phyloP scores from a whole-genome alignment of 2,329 filamentous ascomycete species.

The Fusarium nisikadoi region DNA sequence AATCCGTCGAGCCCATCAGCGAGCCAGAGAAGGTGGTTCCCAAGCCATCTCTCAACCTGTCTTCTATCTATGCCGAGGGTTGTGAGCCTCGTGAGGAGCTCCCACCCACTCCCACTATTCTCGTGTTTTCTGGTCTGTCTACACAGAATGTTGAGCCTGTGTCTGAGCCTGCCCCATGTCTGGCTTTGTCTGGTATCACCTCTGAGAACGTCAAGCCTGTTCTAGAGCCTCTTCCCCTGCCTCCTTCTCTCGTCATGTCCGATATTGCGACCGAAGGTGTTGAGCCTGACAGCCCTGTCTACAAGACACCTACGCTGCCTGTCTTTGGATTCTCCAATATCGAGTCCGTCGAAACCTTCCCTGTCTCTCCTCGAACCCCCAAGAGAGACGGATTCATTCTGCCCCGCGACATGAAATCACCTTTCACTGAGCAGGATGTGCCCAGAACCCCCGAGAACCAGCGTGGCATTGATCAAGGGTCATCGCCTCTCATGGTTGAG shows the following conservation, averaged over 20 bases:
- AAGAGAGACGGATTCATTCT: slow-evolving; percentile 68
- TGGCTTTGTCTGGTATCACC: slow-evolving; percentile 34
- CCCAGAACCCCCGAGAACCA: slow-evolving; percentile 55
- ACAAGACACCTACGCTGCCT: slow-evolving; percentile 39
- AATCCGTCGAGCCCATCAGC: slow-evolving; percentile 48
- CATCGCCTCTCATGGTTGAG: slow-evolving; percentile 67
- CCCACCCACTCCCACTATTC: slow-evolving; percentile 29
- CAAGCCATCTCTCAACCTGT: slow-evolving; percentile 43
- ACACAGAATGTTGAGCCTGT: slow-evolving; percentile 53
- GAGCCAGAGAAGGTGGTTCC: slow-evolving; percentile 49
- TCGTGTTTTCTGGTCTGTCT: slow-evolving; percentile 51
- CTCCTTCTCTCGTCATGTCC: slow-evolving; percentile 51
- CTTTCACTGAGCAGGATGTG: slow-evolving; percentile 44
- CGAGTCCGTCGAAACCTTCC: slow-evolving; percentile 58
- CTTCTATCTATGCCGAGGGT: slow-evolving; percentile 45
- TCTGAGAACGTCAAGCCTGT: slow-evolving; percentile 52
- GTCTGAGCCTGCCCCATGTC: slow-evolving; percentile 38
- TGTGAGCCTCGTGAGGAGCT: slow-evolving; percentile 52
- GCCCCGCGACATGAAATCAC: slow-evolving; percentile 56
- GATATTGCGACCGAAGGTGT: slow-evolving; percentile 50
- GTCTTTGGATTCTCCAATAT: slow-evolving; percentile 58
- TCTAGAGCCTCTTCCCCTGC: slow-evolving; percentile 34
- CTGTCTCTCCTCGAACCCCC: slow-evolving; percentile 60
- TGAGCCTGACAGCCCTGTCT: slow-evolving; percentile 53
- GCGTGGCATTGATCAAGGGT: slow-evolving; percentile 55